phyloP scores from a whole-genome alignment of 2,329 filamentous ascomycete species.

The Thielaviopsis cerberus region DNA sequence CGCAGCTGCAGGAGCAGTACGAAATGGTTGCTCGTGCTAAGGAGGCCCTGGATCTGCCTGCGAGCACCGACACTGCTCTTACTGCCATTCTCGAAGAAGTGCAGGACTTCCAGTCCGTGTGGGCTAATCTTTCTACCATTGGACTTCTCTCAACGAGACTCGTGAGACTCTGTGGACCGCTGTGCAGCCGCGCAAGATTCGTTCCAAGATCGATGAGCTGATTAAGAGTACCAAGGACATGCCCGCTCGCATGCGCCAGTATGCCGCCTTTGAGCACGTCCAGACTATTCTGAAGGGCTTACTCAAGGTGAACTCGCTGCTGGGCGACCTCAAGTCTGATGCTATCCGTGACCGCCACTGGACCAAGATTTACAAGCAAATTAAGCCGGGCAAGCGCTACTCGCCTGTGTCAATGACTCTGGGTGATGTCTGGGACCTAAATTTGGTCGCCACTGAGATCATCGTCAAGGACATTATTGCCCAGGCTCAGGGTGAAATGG shows the following conservation, averaged over 20 bases:
- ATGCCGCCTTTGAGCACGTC: conserved; percentile 98
- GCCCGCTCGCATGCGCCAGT: conserved; percentile 97
- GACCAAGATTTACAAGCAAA: conserved; percentile 91
- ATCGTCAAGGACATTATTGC: conserved; percentile 84
- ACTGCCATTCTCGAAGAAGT: conserved; percentile 83
- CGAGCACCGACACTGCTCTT: conserved; percentile 62
- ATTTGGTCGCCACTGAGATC: conserved; percentile 68
- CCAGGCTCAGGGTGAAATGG: conserved; percentile 96
- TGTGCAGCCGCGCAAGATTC: conserved; percentile 83
- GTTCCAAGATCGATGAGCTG: conserved; percentile 71
- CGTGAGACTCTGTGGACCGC: conserved; percentile 87
- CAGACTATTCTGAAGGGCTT: conserved; percentile 76
- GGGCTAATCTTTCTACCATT: conserved; percentile 93
- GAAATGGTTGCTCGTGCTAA: conserved; percentile 93
- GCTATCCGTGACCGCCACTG: conserved; percentile 92
- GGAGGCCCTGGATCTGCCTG: conserved; percentile 79
- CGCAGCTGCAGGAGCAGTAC: conserved; percentile 66
- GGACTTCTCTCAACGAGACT: conserved; percentile 87
- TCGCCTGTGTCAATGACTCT: conserved; percentile 86
- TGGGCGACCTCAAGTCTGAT: conserved; percentile 86
- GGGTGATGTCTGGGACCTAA: conserved; percentile 97
- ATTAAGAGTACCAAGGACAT: conserved; percentile 99
- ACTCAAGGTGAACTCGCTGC: conserved; percentile 73
- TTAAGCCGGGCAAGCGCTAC: conserved; percentile 84
- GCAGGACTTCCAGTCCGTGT: conserved; percentile 96